Percentiles rank a stretch among this genome's conserved stretches.
Evolutionary conservation across 768 basidiomycete genomes (phyloP).

Genomic region (Cyclocybe cylindracea): DNA sequence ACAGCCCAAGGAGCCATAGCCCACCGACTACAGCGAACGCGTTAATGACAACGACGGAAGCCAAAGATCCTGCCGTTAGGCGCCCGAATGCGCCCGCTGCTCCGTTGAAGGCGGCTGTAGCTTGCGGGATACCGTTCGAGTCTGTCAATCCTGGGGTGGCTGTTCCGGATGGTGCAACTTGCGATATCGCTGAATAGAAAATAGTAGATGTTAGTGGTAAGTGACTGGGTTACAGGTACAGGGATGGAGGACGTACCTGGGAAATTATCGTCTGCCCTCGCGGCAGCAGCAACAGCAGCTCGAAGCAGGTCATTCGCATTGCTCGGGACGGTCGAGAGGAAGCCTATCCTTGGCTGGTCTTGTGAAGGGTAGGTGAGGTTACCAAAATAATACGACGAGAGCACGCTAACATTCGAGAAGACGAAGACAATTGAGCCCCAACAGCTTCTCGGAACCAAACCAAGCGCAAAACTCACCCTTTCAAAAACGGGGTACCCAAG

Average conservation of each 20-base stretch:
- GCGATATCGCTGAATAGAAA: conserved; percentile 33
- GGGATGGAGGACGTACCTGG: conserved; percentile 25
- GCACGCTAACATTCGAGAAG: conserved; percentile 41
- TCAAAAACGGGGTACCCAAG: conserved; percentile 74
- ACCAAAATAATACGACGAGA: conserved; percentile 72
- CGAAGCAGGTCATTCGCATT: conserved; percentile 44
- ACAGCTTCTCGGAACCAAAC: not conserved
- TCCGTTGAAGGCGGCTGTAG: conserved; percentile 7
- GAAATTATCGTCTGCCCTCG: conserved; percentile 31
- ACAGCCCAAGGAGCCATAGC: too few species aligned
- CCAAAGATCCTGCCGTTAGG: too few species aligned
- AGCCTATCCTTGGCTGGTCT: conserved; percentile 69
- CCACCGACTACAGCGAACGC: too few species aligned
- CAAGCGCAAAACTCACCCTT: conserved; percentile 49
- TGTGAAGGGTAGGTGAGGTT: conserved; percentile 67
- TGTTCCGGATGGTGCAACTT: conserved; percentile 41
- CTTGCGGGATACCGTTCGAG: conserved; percentile 22
- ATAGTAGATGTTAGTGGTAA: not conserved
- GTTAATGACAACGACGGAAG: too few species aligned
- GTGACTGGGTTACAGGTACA: not conserved
- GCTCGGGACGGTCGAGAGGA: conserved; percentile 67
- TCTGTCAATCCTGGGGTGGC: conserved; percentile 20
- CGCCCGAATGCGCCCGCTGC: too few species aligned
- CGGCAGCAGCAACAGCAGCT: conserved; percentile 27
- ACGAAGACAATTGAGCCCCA: not conserved